A percentile compares a stretch with the other conserved stretches of the same genome.
These are phyloP conservation scores for Diplotaxis tenuifolia DNA, from an alignment of 345 rosid species.

Conservation along the genomic window DNA sequence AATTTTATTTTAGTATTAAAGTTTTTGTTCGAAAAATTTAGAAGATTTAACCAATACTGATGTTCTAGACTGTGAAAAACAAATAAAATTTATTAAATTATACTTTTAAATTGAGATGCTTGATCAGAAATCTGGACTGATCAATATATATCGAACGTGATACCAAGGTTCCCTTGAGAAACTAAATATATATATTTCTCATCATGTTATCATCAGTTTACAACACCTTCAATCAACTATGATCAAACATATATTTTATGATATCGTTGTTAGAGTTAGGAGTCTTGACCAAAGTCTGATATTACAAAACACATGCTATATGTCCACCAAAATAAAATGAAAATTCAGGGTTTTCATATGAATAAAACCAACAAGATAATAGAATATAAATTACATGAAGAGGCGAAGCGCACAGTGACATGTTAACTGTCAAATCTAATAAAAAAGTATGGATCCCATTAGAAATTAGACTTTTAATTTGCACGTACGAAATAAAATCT, in stretches of 20 bases:
- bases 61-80: neutral
- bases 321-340: neutral
- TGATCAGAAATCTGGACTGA: slow-evolving; percentile 20
- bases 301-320: slow-evolving; percentile 24
- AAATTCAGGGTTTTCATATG: neutral
- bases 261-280: slow-evolving; percentile 20
- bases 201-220: slow-evolving; percentile 19
- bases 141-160: too few species aligned
- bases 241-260: neutral
- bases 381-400: neutral
- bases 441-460: neutral
- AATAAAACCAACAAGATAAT: neutral
- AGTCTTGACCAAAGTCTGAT: slow-evolving; percentile 20
- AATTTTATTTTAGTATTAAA: too few species aligned
- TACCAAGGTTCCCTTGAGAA: slow-evolving; percentile 19
- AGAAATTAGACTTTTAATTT: neutral
- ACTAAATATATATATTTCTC: slow-evolving; percentile 25
- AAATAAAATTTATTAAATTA: neutral
- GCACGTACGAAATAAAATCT: slow-evolving; percentile 15
- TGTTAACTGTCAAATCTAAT: slow-evolving; percentile 7
- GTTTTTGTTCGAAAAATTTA: too few species aligned
- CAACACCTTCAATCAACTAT: slow-evolving; percentile 2
- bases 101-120: slow-evolving; percentile 4
- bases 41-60: too few species aligned
- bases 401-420: slow-evolving; percentile 13